Evolutionary conservation across 208 protist genomes (phyloP).

Genomic region (Trichomonas gallinae): DNA sequence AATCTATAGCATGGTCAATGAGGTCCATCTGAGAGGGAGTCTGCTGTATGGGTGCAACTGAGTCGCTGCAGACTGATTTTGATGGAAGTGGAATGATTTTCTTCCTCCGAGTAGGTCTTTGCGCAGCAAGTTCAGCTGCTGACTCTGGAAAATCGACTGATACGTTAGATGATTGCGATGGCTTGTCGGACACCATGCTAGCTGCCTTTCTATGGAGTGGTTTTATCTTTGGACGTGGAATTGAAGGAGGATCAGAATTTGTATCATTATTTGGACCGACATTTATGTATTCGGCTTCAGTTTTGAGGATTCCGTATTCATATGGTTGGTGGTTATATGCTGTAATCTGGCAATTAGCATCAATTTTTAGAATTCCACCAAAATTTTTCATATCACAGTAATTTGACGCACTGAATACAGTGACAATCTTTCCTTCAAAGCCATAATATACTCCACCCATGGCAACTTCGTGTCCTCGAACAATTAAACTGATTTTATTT

Average conservation of each 20-base stretch:
- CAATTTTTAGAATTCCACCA: neutral
- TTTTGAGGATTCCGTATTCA: neutral
- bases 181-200: neutral
- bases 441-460: neutral
- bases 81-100: neutral
- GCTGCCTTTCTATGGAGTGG: neutral
- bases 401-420: neutral
- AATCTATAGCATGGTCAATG: neutral
- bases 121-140: neutral
- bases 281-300: neutral
- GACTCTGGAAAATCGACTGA: neutral
- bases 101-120: neutral
- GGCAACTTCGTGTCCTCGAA: neutral
- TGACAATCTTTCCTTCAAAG: neutral
- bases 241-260: neutral
- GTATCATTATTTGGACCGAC: neutral
- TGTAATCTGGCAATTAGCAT: neutral
- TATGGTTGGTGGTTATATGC: neutral
- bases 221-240: neutral
- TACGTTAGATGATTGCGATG: neutral
- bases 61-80: neutral
- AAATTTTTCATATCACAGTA: neutral
- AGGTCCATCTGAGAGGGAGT: neutral
- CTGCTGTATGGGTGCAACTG: neutral
- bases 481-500: neutral